phyloP scores from a whole-genome alignment of 2,329 filamentous ascomycete genomes.

The Aspergillus bombycis region DNA sequence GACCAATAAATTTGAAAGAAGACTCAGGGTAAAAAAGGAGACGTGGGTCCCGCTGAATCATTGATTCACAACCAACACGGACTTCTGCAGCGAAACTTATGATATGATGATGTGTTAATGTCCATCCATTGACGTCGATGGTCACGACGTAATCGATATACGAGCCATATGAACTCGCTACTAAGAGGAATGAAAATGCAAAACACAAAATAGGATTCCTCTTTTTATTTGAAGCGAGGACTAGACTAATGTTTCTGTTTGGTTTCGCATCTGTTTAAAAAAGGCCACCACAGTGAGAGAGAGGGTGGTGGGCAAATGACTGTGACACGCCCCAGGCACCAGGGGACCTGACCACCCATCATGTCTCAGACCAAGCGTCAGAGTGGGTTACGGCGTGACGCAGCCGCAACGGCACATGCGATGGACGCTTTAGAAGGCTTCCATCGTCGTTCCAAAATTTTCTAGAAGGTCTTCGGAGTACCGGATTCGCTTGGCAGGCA shows the following conservation, averaged over 20 bases:
- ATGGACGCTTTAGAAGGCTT: conserved; percentile 19
- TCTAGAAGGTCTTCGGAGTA: conserved; percentile 27
- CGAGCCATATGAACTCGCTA: not conserved
- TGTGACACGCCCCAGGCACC: conserved; percentile 16
- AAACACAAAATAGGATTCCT: not conserved
- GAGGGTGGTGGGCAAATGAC: not conserved
- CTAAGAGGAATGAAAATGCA: not conserved
- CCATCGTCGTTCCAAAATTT: conserved; percentile 20
- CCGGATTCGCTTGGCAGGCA: conserved; percentile 21
- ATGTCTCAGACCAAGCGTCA: conserved; percentile 5
- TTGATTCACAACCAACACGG: conserved; percentile 23
- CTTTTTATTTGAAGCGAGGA: not conserved
- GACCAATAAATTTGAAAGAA: not conserved
- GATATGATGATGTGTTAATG: conserved; percentile 6
- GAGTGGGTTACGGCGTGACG: conserved; percentile 17
- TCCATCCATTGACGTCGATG: not conserved
- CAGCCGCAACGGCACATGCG: conserved; percentile 20
- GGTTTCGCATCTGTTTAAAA: not conserved
- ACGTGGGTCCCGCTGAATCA: conserved; percentile 16
- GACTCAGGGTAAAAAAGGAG: conserved; percentile 11
- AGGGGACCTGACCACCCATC: conserved; percentile 13
- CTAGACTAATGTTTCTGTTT: not conserved
- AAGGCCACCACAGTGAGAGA: not conserved
- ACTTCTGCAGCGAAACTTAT: conserved; percentile 19
- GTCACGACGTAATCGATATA: not conserved